Evolutionary conservation across 2,329 filamentous ascomycete species (phyloP), one percentile per base, ranked within the genome.

Genomic region (Tolypocladium inflatum): DNA sequence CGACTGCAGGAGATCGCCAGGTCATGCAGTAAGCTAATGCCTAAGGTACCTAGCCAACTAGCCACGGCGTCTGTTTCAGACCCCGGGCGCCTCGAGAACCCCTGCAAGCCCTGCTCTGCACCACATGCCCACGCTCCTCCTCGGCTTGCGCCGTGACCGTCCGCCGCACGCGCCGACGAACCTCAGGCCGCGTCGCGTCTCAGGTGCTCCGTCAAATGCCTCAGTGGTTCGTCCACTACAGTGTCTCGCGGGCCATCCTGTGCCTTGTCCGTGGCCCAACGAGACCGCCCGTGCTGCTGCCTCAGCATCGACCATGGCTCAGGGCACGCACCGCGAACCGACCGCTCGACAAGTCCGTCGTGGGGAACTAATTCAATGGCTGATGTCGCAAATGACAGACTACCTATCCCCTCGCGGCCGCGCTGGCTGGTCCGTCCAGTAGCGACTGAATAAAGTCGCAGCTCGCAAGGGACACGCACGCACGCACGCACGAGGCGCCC

Each of bases 11-110:
- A 17, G 37, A 55, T n/a, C 38, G 38, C 2, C 53, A 10, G 53
- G 23, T 42, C 26, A 30, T 6, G 26, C 26, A 30, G 26, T 4
- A n/a, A n/a, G n/a, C n/a, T n/a, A n/a, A n/a, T n/a, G n/a, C n/a
- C n/a, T n/a, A n/a, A n/a, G n/a, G n/a, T n/a, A n/a, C n/a, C n/a
- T n/a, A n/a, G n/a, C n/a, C n/a, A n/a, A n/a, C n/a, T n/a, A 30
- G 26, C 26, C 26, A 54, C 59, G 55, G 58, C 62, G 54, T 30
- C 58, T 61, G 61, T 63, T 63, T 63, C 61, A 63, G 45, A 57
- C 41, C 51, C 51, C 53, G 41, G 57, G 41, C 54, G 54, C 57
- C 58, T 42, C 38, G 38, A 21, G 52, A 23, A 33, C 50, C n/a
- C n/a, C n/a, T n/a, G n/a, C n/a, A n/a, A n/a, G n/a, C n/a, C 54